Conservation (phyloP, 106 monocot genomes). For the Cymbidium sinense region DNA sequence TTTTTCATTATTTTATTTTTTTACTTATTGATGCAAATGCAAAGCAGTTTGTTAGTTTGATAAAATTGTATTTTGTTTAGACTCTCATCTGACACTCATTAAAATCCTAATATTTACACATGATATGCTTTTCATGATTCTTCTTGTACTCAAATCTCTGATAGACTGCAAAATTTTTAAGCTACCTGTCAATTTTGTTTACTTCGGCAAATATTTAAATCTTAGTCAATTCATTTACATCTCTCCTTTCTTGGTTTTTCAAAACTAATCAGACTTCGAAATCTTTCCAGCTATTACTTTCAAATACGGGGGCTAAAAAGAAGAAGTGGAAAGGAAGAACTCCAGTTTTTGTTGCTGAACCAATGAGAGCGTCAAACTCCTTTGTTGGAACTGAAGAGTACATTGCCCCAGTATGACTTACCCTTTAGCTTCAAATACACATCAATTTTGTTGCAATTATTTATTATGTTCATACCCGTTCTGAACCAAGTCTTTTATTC, state of each 20-base stretch:
- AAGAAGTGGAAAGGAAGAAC: conserved; percentile 42
- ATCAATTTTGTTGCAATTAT: not conserved
- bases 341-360: conserved; percentile 90
- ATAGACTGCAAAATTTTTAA: not conserved
- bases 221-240: not conserved
- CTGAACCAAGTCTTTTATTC: not conserved
- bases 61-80: not conserved
- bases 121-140: not conserved
- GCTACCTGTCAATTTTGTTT: not conserved
- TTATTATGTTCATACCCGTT: not conserved
- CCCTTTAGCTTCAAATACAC: not conserved
- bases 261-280: conserved; percentile 5
- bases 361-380: conserved; percentile 97
- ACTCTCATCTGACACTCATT: not conserved
- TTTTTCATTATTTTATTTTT: not conserved
- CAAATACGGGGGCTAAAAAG: conserved; percentile 37
- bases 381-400: conserved; percentile 99
- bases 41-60: not conserved
- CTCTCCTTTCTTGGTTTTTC: not conserved
- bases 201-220: not conserved
- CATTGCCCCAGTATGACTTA: conserved; percentile 80
- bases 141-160: not conserved
- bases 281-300: conserved; percentile 60
- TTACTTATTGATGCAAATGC: not conserved
- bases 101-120: not conserved